phyloP scores from a whole-genome alignment of 1,284 basidiomycete species.

The Ustilago sp. region DNA sequence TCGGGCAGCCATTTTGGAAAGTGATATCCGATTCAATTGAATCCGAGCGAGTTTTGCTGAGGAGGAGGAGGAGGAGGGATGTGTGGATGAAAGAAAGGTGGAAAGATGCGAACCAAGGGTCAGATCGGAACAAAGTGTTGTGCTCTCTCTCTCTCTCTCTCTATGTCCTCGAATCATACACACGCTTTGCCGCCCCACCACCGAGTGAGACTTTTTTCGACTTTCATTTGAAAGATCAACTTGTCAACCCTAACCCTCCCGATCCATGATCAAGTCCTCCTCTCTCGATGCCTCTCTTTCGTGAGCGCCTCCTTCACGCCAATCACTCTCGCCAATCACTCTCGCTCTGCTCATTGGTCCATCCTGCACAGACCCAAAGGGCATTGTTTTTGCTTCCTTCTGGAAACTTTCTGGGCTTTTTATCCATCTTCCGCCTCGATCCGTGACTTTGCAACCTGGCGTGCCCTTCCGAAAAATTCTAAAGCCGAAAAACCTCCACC shows the following conservation, averaged over 20 bases:
- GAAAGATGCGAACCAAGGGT: constrained; percentile 4
- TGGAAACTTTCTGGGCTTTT: neutral
- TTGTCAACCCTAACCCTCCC: neutral
- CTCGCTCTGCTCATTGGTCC: neutral
- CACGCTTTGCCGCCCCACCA: neutral
- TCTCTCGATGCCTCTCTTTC: too few species aligned
- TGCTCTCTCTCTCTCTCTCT: neutral
- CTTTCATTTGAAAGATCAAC: neutral
- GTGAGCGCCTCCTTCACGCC: neutral
- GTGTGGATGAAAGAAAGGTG: constrained; percentile 11
- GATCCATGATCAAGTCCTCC: neutral
- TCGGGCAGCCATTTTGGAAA: constrained; percentile 46
- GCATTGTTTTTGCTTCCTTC: neutral
- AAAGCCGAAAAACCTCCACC: too few species aligned
- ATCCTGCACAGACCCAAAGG: neutral
- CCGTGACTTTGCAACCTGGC: constrained; percentile 24
- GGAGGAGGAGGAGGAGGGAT: constrained; percentile 5
- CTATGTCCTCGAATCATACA: neutral
- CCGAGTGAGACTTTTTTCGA: neutral
- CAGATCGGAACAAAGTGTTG: neutral
- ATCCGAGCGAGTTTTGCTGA: neutral
- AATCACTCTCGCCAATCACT: neutral
- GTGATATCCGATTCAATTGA: neutral
- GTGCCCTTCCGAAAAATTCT: too few species aligned
- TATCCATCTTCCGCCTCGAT: neutral